A percentile compares a stretch with the other conserved stretches of the same genome.
phyloP scores from a whole-genome alignment of 2,329 filamentous ascomycete genomes.

The Ustulina deusta region DNA sequence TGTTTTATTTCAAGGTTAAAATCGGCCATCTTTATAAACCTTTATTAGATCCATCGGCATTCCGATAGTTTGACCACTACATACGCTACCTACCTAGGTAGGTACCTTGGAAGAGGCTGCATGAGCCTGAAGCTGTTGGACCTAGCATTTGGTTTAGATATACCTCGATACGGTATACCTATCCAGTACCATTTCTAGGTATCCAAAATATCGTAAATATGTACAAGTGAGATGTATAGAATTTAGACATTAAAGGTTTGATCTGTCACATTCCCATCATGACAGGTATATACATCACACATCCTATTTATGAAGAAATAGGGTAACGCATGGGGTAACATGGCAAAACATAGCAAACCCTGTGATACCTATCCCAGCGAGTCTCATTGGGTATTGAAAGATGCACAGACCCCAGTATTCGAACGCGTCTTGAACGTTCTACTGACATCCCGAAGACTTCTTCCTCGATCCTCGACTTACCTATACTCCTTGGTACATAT shows the following conservation, averaged over 20 bases:
- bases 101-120: neutral
- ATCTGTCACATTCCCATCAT: slow-evolving; percentile 4
- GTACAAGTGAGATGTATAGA: slow-evolving; percentile 9
- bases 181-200: neutral
- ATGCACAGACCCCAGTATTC: slow-evolving; percentile 1
- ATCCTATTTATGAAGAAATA: slow-evolving; percentile 6
- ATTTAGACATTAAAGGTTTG: slow-evolving; percentile 14
- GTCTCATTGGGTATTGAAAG: slow-evolving; percentile 9
- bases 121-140: neutral
- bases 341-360: neutral
- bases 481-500: neutral
- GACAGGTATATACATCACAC: slow-evolving; percentile 1
- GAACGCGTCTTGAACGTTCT: neutral
- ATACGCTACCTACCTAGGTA: neutral
- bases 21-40: neutral
- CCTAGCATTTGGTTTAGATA: neutral
- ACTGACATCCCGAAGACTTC: slow-evolving; percentile 1
- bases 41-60: neutral
- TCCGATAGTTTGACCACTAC: neutral
- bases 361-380: slow-evolving; percentile 1
- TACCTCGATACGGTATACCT: neutral
- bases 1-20: neutral
- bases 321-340: neutral
- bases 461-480: neutral
- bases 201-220: slow-evolving; percentile 5